phyloP scores from a whole-genome alignment of 2,329 filamentous ascomycete genomes.

The Colletotrichum lupini region DNA sequence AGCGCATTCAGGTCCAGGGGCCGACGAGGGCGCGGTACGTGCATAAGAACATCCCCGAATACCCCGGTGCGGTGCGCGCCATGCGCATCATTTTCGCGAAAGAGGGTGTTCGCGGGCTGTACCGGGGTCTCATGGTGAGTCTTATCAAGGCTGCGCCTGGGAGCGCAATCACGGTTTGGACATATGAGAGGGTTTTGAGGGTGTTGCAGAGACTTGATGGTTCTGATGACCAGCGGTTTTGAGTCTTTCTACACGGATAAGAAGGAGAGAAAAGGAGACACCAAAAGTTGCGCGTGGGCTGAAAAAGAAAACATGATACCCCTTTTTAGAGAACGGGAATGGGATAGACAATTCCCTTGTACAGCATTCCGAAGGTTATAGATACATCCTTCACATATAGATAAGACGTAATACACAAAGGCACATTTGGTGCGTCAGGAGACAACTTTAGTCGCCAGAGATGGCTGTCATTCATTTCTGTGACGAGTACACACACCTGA shows the following conservation, averaged over 20 bases:
- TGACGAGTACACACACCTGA: not conserved
- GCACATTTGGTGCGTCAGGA: not conserved
- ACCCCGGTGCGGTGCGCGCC: constrained; percentile 74
- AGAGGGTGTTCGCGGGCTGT: constrained; percentile 85
- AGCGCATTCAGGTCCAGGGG: constrained; percentile 94
- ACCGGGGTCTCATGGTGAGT: constrained; percentile 88
- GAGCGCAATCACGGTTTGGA: constrained; percentile 94
- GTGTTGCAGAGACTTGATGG: constrained; percentile 59
- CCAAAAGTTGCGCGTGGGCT: constrained; percentile 30
- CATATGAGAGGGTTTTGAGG: constrained; percentile 82
- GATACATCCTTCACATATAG: not conserved
- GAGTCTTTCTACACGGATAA: not conserved
- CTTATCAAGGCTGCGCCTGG: constrained; percentile 94
- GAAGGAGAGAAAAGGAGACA: too few relatives aligned
- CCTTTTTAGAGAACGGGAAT: constrained; percentile 1
- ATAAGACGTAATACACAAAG: not conserved
- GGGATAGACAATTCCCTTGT: not conserved
- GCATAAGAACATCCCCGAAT: constrained; percentile 89
- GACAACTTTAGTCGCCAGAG: not conserved
- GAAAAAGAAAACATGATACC: constrained; percentile 37
- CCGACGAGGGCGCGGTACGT: constrained; percentile 84
- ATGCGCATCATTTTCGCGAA: constrained; percentile 73
- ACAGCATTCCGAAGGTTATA: not conserved
- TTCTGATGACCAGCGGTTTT: constrained; percentile 17
- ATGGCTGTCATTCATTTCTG: not conserved